Evolutionary conservation across 2,329 filamentous ascomycete species (phyloP).

Genomic region (Rutstroemia sp.): DNA sequence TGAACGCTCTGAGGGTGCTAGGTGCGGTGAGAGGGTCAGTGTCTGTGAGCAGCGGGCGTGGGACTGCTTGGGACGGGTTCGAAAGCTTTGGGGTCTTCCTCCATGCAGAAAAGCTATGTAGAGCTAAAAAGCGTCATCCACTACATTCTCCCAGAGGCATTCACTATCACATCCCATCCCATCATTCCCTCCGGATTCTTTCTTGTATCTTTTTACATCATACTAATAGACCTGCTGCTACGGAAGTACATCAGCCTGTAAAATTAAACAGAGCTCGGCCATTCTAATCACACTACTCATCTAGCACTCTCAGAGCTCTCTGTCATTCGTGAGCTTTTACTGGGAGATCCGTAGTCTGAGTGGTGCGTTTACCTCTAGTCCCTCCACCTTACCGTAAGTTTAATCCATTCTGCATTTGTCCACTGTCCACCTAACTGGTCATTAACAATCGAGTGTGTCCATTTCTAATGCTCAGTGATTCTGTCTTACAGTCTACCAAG

Average conservation of each 20-base stretch:
- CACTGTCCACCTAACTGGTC: constrained; percentile 16
- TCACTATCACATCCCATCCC: constrained; percentile 12
- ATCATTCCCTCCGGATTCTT: not conserved
- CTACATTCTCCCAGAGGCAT: constrained; percentile 14
- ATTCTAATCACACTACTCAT: constrained; percentile 1
- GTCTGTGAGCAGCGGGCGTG: constrained; percentile 25
- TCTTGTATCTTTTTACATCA: not conserved
- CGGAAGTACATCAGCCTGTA: constrained; percentile 1
- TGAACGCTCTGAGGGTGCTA: constrained; percentile 14
- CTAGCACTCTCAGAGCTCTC: constrained; percentile 18
- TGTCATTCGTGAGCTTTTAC: no score
- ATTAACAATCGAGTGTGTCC: constrained; percentile 13
- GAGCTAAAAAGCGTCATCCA: constrained; percentile 24
- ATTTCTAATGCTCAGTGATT: constrained; percentile 16
- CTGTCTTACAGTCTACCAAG: constrained; percentile 10
- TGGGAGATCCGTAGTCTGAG: constrained; percentile 10
- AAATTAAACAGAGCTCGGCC: not conserved
- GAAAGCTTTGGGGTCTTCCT: constrained; percentile 11
- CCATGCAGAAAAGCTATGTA: constrained; percentile 15
- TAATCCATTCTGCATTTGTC: constrained; percentile 13
- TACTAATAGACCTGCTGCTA: constrained; percentile 1
- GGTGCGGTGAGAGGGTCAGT: constrained; percentile 17
- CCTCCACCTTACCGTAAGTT: constrained; percentile 18
- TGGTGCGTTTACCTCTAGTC: constrained; percentile 19
- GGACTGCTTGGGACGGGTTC: constrained; percentile 18